These are phyloP conservation scores for Paralagenidium karlingii DNA, from an alignment of 352 stramenopile species.

Conservation along the genomic window DNA sequence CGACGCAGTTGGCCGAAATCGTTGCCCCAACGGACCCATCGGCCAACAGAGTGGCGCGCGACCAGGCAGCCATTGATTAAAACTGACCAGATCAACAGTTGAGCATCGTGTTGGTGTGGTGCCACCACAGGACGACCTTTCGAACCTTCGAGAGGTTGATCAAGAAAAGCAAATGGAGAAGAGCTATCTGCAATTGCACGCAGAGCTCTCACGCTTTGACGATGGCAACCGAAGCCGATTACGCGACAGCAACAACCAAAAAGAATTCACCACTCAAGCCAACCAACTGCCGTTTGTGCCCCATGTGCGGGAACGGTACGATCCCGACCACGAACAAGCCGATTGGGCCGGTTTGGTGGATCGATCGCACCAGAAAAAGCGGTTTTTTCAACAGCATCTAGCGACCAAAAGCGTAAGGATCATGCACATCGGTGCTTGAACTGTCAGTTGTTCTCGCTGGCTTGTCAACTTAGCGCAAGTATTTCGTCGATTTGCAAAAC, in stretches of 20 bases:
- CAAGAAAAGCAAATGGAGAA: slow-evolving; percentile 21
- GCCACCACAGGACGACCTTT: too few relatives aligned
- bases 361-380: slow-evolving; percentile 58
- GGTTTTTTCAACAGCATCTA: slow-evolving; percentile 18
- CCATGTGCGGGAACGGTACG: slow-evolving; percentile 50
- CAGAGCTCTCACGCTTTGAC: slow-evolving; percentile 19
- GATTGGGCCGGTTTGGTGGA: slow-evolving; percentile 63
- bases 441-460: not conserved
- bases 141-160: not conserved
- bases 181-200: slow-evolving; percentile 21
- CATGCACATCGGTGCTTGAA: too few relatives aligned
- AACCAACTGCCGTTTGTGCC: slow-evolving; percentile 13
- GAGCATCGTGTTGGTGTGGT: not conserved
- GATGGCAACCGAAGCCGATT: not conserved
- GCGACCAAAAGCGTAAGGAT: slow-evolving; percentile 22
- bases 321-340: slow-evolving; percentile 55
- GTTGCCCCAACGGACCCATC: not conserved
- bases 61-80: not conserved
- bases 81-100: not conserved
- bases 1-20: slow-evolving; percentile 21
- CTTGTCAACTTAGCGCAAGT: not conserved
- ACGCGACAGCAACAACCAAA: not conserved
- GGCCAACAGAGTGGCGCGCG: not conserved
- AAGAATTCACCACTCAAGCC: slow-evolving; percentile 7
- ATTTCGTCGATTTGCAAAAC: not conserved